These are phyloP conservation scores for Cercis canadensis DNA, from an alignment of 306 rosid genomes.

Conservation along the genomic window DNA sequence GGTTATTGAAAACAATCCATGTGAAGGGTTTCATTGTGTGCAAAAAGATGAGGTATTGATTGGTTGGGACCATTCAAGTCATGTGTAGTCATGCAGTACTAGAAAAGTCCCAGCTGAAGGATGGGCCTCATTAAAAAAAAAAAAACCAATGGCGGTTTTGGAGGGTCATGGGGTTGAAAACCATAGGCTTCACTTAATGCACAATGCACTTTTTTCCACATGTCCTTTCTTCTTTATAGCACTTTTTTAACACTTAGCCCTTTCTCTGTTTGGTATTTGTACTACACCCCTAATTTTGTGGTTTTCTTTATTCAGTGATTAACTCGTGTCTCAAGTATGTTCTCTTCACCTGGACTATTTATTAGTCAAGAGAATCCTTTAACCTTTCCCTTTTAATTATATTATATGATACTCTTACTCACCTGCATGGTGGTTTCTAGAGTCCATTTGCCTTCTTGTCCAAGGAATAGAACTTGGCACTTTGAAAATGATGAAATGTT, in stretches of 20 bases:
- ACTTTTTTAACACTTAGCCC: conserved; percentile 42
- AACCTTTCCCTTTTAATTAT: not conserved
- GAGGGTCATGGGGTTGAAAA: conserved; percentile 39
- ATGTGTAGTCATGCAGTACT: conserved; percentile 6
- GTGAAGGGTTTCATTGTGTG: not conserved
- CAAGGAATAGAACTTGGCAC: conserved; percentile 30
- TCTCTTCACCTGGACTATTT: conserved; percentile 45
- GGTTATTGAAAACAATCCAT: not conserved
- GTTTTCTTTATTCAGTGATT: not conserved
- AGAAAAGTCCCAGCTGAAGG: conserved; percentile 17
- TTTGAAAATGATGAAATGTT: conserved; percentile 17
- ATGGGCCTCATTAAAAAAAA: conserved; percentile 21
- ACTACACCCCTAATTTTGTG: conserved; percentile 27
- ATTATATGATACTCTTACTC: no score
- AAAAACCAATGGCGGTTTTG: conserved; percentile 40
- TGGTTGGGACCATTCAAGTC: conserved; percentile 29
- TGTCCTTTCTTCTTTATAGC: conserved; percentile 14
- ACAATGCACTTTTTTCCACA: conserved; percentile 31
- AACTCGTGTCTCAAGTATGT: conserved; percentile 27
- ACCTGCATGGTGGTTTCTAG: no score
- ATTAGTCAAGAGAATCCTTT: conserved; percentile 13
- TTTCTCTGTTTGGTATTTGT: conserved; percentile 44
- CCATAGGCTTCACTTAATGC: conserved; percentile 53
- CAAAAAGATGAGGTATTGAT: not conserved
- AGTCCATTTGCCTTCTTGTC: conserved; percentile 17